phyloP scores from a whole-genome alignment of 768 basidiomycete species.

The Podaxis mareebaensis region DNA sequence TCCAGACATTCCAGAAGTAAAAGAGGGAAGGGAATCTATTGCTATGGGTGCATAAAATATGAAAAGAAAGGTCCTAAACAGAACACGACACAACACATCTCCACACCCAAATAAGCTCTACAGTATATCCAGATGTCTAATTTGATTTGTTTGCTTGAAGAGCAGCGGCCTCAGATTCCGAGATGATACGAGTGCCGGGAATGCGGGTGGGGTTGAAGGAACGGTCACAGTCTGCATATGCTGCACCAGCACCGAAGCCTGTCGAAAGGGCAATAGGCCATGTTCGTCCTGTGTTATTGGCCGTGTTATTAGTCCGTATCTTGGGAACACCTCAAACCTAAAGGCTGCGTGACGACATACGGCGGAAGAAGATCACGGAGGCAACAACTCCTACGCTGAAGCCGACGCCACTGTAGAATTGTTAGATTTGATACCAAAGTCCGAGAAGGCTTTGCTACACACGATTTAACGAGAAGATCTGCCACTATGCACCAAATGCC shows the following conservation, averaged over 20 bases:
- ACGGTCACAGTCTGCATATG: slow-evolving; percentile 91
- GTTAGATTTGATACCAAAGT: slow-evolving; percentile 16
- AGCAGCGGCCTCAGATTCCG: slow-evolving; percentile 32
- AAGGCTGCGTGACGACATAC: slow-evolving; percentile 48
- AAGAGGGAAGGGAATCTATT: slow-evolving; percentile 10
- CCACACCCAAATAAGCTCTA: slow-evolving; percentile 14
- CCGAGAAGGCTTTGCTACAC: slow-evolving; percentile 23
- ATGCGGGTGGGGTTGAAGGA: slow-evolving; percentile 90
- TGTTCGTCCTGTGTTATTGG: slow-evolving; percentile 65
- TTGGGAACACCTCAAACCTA: slow-evolving; percentile 1
- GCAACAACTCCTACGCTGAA: slow-evolving; percentile 87
- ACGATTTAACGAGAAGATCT: slow-evolving; percentile 78
- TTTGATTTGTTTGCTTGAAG: slow-evolving; percentile 21
- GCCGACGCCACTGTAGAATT: slow-evolving; percentile 68
- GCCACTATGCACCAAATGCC: slow-evolving; percentile 25
- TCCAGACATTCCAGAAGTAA: neutral
- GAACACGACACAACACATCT: neutral
- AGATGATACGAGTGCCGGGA: slow-evolving; percentile 78
- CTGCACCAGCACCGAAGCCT: slow-evolving; percentile 84
- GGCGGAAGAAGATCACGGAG: slow-evolving; percentile 88
- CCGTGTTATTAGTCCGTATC: slow-evolving; percentile 11
- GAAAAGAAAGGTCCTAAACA: neutral
- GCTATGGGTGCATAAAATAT: slow-evolving; percentile 1
- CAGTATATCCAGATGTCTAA: slow-evolving; percentile 7
- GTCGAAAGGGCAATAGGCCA: slow-evolving; percentile 89